Percentiles rank a stretch among this genome's conserved stretches.
These are phyloP conservation scores for Aspergillus alliaceus DNA, from an alignment of 2,329 filamentous ascomycete genomes.

Conservation along the genomic window DNA sequence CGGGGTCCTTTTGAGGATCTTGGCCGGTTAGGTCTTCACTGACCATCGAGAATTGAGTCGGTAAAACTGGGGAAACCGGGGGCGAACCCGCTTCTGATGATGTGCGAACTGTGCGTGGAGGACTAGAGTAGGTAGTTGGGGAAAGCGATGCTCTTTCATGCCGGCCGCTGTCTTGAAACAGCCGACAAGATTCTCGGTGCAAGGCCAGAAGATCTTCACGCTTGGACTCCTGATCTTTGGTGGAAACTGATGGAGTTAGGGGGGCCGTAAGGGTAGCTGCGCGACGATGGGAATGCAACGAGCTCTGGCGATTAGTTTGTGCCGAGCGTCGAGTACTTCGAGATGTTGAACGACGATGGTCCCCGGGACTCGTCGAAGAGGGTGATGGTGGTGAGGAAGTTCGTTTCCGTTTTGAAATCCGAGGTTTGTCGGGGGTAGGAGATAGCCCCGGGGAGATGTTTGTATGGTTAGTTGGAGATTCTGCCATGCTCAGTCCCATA, in stretches of 20 bases:
- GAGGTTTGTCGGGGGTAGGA: constrained; percentile 4
- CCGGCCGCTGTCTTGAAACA: constrained; percentile 33
- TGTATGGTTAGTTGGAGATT: not conserved
- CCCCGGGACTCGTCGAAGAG: constrained; percentile 20
- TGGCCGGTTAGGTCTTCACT: constrained; percentile 3
- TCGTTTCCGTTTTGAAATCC: constrained; percentile 19
- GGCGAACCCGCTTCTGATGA: constrained; percentile 17
- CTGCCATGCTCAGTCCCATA: constrained; percentile 1
- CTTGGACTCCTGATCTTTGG: constrained; percentile 21
- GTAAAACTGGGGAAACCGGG: constrained; percentile 13
- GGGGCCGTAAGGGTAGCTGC: constrained; percentile 20
- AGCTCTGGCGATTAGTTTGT: constrained; percentile 26
- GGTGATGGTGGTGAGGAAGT: constrained; percentile 33
- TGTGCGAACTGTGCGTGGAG: constrained; percentile 5
- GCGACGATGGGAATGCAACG: constrained; percentile 30
- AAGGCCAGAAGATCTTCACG: constrained; percentile 39
- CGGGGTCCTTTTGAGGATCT: not conserved
- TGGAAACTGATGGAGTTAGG: constrained; percentile 26
- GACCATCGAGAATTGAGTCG: constrained; percentile 6
- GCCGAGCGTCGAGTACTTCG: constrained; percentile 33
- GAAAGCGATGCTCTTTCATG: constrained; percentile 3
- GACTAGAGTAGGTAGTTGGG: constrained; percentile 1
- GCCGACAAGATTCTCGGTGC: constrained; percentile 42
- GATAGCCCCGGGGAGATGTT: not conserved
- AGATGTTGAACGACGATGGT: constrained; percentile 34